Evolutionary conservation across 805 yeast species (phyloP).

Genomic region (Candida hungchunana): DNA sequence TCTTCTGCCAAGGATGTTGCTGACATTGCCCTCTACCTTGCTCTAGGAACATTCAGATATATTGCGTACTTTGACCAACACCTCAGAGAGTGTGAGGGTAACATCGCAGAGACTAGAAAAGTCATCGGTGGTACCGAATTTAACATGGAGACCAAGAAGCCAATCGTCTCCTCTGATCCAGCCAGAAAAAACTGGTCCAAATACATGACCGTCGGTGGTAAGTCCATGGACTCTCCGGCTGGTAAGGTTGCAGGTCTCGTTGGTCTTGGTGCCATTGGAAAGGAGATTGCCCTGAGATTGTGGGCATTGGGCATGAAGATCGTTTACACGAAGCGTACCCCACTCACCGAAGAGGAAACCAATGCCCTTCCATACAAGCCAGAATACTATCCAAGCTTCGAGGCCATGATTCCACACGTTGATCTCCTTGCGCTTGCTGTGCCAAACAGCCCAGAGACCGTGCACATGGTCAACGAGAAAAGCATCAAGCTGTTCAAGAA

Average conservation of each 20-base stretch:
- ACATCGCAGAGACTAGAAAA: slow-evolving; percentile 45
- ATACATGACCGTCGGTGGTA: slow-evolving; percentile 43
- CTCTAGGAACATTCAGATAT: slow-evolving; percentile 57
- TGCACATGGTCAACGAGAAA: slow-evolving; percentile 45
- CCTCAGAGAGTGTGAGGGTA: slow-evolving; percentile 33
- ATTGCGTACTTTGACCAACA: slow-evolving; percentile 43
- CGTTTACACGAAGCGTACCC: slow-evolving; percentile 53
- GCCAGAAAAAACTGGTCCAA: slow-evolving; percentile 37
- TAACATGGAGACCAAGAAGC: slow-evolving; percentile 7
- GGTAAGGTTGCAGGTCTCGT: slow-evolving; percentile 57
- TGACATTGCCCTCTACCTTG: slow-evolving; percentile 58
- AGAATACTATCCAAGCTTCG: slow-evolving; percentile 41
- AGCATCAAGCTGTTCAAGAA: slow-evolving; percentile 43
- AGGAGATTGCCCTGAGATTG: slow-evolving; percentile 53
- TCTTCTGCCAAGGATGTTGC: slow-evolving; percentile 66
- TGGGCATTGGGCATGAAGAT: slow-evolving; percentile 58
- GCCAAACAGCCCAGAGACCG: slow-evolving; percentile 58
- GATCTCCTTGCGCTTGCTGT: slow-evolving; percentile 62
- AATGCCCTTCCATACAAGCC: slow-evolving; percentile 43
- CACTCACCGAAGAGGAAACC: slow-evolving; percentile 31
- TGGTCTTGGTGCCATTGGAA: slow-evolving; percentile 75
- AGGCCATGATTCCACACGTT: slow-evolving; percentile 35
- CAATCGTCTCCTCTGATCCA: slow-evolving; percentile 14
- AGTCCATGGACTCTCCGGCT: slow-evolving; percentile 44
- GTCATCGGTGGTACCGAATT: slow-evolving; percentile 31